Base-by-base conservation (phyloP, 805 yeast genomes). In the Kockiozyma suomiensis region DNA sequence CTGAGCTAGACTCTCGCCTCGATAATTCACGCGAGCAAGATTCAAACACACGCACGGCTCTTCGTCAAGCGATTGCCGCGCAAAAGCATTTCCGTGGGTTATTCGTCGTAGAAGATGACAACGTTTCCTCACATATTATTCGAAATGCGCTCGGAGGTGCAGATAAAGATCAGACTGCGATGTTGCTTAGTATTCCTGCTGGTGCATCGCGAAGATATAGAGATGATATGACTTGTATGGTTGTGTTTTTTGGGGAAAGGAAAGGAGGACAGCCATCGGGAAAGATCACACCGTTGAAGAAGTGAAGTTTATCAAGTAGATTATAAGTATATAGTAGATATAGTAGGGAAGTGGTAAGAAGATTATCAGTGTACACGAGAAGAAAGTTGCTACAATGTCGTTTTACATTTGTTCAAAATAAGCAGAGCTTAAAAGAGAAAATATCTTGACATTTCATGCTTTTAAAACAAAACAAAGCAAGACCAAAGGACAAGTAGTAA, bases 191-290 rank as follows among this genome's bases (percentile, higher is more conserved):
- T 55, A 90, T 94, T 54, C 98, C 98, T 19, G 83, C 91, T 17
- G 97, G 98, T 1, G 81, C 88, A 67, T 87, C 97, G 21, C 84
- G 99, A 75, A 81, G 90, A 47, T 93, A 92, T 75, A 84, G 99
- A 73, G 99, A 94, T 75, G 99, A 94, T 73, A 79, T 94, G 71
- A 92, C 98, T 0, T 97, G 92, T 4, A 90, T 97, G 2, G 99
- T 94, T 25, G 90, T 93, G 1, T 94, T 94, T 74, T 94, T 94
- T 72, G 96, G 96, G 12, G 83, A 70, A 30, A 37, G 25, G 10
- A 35, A 30, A 17, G 47, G 40, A 30, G 51, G 37, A 19, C 50
- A 50, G 23, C 42, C 61, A 5, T 28, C 58, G 1, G 64, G 64
- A 5, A 38, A 43, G 38, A 51, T 56, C 15, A 52, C 51, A 25